Conservation (phyloP, 2,329 filamentous ascomycete species). For the Sporothrix variecibatus region DNA sequence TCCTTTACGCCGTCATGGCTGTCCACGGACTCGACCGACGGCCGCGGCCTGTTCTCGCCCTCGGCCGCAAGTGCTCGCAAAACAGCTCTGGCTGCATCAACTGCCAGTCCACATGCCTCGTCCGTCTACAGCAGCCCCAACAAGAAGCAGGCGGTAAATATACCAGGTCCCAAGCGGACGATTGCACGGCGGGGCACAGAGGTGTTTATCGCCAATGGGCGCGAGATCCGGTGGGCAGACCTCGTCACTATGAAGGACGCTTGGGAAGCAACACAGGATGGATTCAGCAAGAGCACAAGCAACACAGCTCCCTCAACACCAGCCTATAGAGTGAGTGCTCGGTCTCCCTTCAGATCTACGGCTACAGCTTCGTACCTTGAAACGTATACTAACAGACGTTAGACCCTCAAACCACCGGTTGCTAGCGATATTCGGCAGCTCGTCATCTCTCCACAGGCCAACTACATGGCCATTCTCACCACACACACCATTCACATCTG, state of each 20-base stretch:
- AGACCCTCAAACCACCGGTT: constrained; percentile 77
- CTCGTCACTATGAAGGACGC: constrained; percentile 74
- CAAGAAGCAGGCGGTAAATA: constrained; percentile 44
- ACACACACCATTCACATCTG: constrained; percentile 86
- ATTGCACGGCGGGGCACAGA: constrained; percentile 84
- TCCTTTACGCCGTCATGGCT: constrained; percentile 89
- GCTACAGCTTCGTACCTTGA: not conserved
- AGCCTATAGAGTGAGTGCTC: constrained; percentile 49
- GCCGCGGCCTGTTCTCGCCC: constrained; percentile 73
- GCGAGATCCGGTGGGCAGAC: constrained; percentile 90
- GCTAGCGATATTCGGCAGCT: constrained; percentile 84
- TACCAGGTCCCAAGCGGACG: constrained; percentile 59
- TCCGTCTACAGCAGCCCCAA: constrained; percentile 37
- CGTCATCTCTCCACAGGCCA: constrained; percentile 76
- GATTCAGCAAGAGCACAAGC: constrained; percentile 29
- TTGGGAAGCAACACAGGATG: constrained; percentile 46
- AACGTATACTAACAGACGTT: not conserved
- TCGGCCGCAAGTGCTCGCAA: constrained; percentile 40
- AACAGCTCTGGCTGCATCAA: constrained; percentile 40
- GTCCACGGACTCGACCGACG: constrained; percentile 67
- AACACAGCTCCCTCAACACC: constrained; percentile 31
- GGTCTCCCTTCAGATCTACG: not conserved
- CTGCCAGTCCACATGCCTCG: constrained; percentile 26
- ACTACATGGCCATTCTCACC: constrained; percentile 83
- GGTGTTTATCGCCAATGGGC: constrained; percentile 83